Percentiles rank a stretch among this genome's conserved stretches.
Conservation (phyloP, 73 alveolate species). For the Paramecium caudatum region DNA sequence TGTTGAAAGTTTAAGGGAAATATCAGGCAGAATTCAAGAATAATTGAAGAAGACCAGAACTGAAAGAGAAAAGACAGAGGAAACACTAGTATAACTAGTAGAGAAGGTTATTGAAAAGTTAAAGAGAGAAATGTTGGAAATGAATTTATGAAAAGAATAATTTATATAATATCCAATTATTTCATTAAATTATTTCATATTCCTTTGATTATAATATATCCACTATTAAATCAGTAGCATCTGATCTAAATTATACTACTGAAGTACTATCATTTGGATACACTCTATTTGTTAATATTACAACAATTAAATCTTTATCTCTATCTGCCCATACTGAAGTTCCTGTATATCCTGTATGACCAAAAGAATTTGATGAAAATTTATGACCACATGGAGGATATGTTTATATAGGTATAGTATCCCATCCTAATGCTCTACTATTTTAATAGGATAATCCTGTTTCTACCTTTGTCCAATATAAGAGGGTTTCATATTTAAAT, state of each 20-base stretch:
- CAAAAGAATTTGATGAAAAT: constrained; percentile 68
- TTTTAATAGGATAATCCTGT: constrained; percentile 57
- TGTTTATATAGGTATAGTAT: constrained; percentile 71
- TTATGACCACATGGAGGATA: constrained; percentile 73
- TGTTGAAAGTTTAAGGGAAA: constrained; percentile 72
- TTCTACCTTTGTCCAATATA: constrained; percentile 55
- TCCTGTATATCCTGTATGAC: constrained; percentile 78
- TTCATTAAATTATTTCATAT: neutral
- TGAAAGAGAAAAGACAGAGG: constrained; percentile 77
- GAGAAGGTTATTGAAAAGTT: constrained; percentile 77
- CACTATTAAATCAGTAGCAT: constrained; percentile 11
- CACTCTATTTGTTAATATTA: constrained; percentile 73
- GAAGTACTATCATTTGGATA: constrained; percentile 64
- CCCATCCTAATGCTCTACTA: constrained; percentile 77
- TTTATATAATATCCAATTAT: too few relatives aligned
- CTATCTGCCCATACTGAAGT: constrained; percentile 78
- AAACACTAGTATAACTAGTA: constrained; percentile 64
- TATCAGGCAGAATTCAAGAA: constrained; percentile 72
- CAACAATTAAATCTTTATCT: constrained; percentile 68
- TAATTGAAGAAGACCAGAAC: constrained; percentile 62
- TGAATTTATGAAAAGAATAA: constrained; percentile 66
- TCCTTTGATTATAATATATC: neutral
- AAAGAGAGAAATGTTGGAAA: constrained; percentile 77
- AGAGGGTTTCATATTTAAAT: constrained; percentile 59
- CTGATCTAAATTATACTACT: constrained; percentile 51